Conservation (phyloP, 306 rosid species). For the Rosa multiflora region DNA sequence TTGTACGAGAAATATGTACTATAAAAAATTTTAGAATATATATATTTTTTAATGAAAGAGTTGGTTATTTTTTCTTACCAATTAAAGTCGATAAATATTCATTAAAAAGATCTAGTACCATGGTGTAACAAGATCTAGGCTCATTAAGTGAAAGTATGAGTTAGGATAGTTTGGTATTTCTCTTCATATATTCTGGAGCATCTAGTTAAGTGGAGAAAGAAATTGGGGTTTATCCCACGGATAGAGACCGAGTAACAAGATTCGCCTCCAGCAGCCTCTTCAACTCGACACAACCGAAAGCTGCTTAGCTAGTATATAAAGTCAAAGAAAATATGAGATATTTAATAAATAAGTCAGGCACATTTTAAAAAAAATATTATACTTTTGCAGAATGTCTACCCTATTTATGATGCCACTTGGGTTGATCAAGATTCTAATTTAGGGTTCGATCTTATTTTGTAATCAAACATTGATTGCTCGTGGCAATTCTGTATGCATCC, state of each 20-base stretch:
- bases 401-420: background rate
- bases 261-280: background rate
- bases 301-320: background rate
- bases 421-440: background rate
- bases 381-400: background rate
- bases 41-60: no score
- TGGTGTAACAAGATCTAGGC: no score
- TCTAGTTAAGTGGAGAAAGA: constrained; percentile 12
- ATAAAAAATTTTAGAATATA: no score
- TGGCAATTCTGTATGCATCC: background rate
- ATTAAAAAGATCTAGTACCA: no score
- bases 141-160: background rate
- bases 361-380: background rate
- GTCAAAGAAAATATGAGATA: background rate
- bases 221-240: background rate
- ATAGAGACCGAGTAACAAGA: background rate
- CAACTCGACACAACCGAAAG: constrained; percentile 9
- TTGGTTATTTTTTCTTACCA: no score
- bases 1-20: no score
- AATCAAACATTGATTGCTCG: background rate
- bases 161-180: constrained; percentile 1
- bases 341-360: background rate
- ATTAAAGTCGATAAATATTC: no score
- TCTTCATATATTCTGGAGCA: background rate
- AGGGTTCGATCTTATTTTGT: background rate